Evolutionary conservation across 345 rosid genomes (phyloP), one percentile per base, ranked within the genome.

Genomic region (Trapa bicornis): DNA sequence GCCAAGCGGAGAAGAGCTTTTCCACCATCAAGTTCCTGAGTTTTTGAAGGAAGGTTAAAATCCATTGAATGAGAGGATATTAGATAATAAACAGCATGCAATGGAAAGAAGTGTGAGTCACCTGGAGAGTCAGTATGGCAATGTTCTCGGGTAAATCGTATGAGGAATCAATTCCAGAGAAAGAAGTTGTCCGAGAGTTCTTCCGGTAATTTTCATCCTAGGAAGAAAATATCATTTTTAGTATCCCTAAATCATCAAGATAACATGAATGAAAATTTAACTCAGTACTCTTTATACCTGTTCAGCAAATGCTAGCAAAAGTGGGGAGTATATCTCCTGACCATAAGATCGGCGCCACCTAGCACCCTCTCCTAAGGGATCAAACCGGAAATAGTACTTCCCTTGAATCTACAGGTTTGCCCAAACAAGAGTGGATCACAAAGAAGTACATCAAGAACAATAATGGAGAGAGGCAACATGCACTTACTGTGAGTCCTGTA

Each of bases 241-340:
- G 11, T 39, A 43, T 17, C 52, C n/a, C 39, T 38, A 22, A 48
- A 66, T 22, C 67, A 37, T 33, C 29, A 22, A 22, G 53, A n/a
- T 52, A 71, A 9, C 14, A 37, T 8, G 45, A 42, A 29, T n/a
- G 36, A 45, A 10, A n/a, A 17, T 15, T 16, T 37, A 36, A 41
- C 12, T 54, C 29, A 6, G 37, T 72, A 13, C 10, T 47, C 61
- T 32, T 15, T 5, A 15, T 67, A 72, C 96, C 89, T 86, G 88
- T 74, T 87, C 84, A 58, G 91, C 75, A 79, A 92, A 88, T 50
- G 97, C 98, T 73, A 92, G 78, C 64, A 92, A 75, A 66, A 89
- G 85, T 12, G 97, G 98, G 12, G 98, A 92, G 83, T 89, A 92
- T 80, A 92, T 88, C 80, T 92, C 96, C 77, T 92, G 96, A 66